A percentile compares a stretch with the other conserved stretches of the same genome.
Conservation (phyloP, 2,329 filamentous ascomycete species). For the Ophiostoma triangulosporum region DNA sequence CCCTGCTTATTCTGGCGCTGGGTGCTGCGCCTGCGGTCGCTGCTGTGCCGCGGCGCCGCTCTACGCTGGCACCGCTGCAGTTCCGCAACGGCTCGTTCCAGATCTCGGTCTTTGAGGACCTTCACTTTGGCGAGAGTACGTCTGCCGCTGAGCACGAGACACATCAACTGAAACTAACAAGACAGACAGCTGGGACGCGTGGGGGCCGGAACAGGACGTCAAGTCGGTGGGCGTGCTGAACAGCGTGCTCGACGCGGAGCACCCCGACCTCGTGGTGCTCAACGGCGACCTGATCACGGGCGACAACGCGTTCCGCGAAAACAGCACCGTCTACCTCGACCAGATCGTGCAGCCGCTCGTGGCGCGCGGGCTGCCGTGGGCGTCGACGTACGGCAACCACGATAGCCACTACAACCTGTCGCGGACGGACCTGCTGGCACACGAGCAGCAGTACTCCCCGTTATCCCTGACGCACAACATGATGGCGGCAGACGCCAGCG, state of each 20-base stretch:
- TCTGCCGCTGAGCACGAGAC: neutral
- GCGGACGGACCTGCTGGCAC: conserved; percentile 18
- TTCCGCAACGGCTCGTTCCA: conserved; percentile 37
- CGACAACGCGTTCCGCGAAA: conserved; percentile 35
- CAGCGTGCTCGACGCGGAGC: conserved; percentile 21
- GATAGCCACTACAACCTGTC: conserved; percentile 38
- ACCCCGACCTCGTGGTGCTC: conserved; percentile 37
- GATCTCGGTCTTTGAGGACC: conserved; percentile 50
- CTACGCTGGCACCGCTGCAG: conserved; percentile 4
- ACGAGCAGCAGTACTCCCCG: conserved; percentile 15
- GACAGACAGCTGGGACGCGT: conserved; percentile 27
- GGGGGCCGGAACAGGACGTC: conserved; percentile 26
- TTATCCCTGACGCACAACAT: conserved; percentile 16
- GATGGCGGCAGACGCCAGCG: conserved; percentile 10
- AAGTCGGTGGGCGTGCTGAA: conserved; percentile 23
- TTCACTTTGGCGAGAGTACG: conserved; percentile 58
- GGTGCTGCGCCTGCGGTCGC: neutral
- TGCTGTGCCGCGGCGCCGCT: neutral
- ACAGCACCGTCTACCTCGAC: conserved; percentile 35
- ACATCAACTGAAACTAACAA: neutral
- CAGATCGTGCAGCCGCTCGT: conserved; percentile 34
- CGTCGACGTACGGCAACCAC: conserved; percentile 48
- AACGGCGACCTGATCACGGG: conserved; percentile 53
- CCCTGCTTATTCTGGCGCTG: neutral
- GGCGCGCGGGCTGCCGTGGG: conserved; percentile 33